These are phyloP conservation scores for Penicillium ochrochloron DNA, from an alignment of 495 filamentous ascomycete species.

Conservation along the genomic window DNA sequence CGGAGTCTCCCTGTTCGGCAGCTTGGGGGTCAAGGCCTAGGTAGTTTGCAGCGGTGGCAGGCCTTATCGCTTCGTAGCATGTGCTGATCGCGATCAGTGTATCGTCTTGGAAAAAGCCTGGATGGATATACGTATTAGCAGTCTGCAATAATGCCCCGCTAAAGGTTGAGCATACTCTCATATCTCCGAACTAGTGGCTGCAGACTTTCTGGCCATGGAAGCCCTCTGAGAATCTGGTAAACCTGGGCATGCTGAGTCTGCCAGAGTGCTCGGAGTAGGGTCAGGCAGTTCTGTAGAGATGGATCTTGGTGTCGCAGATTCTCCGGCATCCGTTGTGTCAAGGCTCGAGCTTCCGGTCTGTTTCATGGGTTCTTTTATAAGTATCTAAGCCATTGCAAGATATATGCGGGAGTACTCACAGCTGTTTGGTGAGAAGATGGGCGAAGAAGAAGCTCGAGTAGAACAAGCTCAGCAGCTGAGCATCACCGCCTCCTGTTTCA, in stretches of 20 bases:
- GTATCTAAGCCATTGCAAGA: background rate
- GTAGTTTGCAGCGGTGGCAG: conserved; percentile 48
- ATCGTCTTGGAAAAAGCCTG: conserved; percentile 52
- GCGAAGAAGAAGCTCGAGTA: conserved; percentile 58
- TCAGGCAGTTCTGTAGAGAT: conserved; percentile 49
- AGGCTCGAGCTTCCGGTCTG: conserved; percentile 57
- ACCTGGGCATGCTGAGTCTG: conserved; percentile 49
- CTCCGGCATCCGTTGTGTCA: conserved; percentile 54
- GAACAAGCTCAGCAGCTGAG: conserved; percentile 47
- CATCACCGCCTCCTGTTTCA: conserved; percentile 17
- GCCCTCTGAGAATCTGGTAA: conserved; percentile 46
- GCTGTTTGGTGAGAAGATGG: conserved; percentile 55
- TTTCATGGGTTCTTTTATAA: conserved; percentile 8
- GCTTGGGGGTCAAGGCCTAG: conserved; percentile 46
- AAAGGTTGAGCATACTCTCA: conserved; percentile 37
- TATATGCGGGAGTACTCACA: conserved; percentile 38
- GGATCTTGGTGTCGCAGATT: conserved; percentile 42
- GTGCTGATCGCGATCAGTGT: conserved; percentile 52
- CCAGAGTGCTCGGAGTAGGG: conserved; percentile 55
- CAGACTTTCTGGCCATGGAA: conserved; percentile 49
- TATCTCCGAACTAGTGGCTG: conserved; percentile 48
- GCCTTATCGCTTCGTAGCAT: conserved; percentile 55
- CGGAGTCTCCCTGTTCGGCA: conserved; percentile 38
- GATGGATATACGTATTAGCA: conserved; percentile 5
- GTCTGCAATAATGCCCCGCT: background rate